Base-by-base conservation (phyloP, 768 basidiomycete genomes). In the Holtermanniella nyarrowii region DNA sequence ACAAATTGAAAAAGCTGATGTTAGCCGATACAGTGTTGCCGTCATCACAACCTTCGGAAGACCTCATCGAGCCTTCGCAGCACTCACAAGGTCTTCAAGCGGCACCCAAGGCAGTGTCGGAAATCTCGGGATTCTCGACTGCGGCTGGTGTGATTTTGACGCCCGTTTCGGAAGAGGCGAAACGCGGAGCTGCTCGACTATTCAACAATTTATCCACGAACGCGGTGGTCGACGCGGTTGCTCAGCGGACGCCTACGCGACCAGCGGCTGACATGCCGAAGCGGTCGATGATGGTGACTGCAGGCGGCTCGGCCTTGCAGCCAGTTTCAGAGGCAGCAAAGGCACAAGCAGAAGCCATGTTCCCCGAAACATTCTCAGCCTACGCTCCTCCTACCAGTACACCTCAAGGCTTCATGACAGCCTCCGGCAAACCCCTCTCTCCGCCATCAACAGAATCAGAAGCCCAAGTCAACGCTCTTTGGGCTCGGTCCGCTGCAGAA, bases 101-200 rank as follows among this genome's bases (percentile, higher is more conserved):
- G 24, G 11, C 24, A 7, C 21, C 18, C 13, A 26, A 46, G 21
- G 13, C 26, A 14, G 18, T 44, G 12, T 10, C 10, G 7, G 42
- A 44, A 10, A 18, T 44, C 42, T 46, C 45, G 13, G 45, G 5
- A 22, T 58, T 58, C 42, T 39, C 41, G 20, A 58, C 57, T 3
- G 57, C 57, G 1, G 44, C 44, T 14, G 57, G 57, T 4, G n/a
- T 10, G 3, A 12, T 23, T 16, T 20, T 54, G 12, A 26, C 49
- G 1, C 40, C 22, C 18, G 18, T 52, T 4, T 54, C 53, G 3
- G 44, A 46, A 3, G 46, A 23, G 16, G 57, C 57, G n/a, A 47
- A 40, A 22, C n/a, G n/a, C 3, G 39, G 18, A 26, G 53, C 48
- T 3, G 16, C 20, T 11, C 21, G 16, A 1, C 24, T 57, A 2